Evolutionary conservation across 2,329 filamentous ascomycete species (phyloP), one percentile per base, ranked within the genome.

Genomic region (Pseudogymnoascus sp.): DNA sequence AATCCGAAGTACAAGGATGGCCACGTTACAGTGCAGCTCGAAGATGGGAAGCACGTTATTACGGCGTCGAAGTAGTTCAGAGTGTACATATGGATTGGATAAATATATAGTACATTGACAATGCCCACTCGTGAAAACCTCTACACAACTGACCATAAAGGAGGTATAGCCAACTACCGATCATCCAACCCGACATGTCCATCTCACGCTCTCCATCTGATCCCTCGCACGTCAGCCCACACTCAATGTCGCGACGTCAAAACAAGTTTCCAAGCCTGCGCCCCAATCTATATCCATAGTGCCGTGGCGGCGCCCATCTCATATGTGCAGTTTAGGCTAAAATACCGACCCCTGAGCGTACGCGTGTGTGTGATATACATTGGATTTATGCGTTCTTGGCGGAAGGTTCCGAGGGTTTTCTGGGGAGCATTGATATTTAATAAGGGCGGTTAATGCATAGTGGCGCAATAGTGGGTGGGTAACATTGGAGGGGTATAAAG

Each of bases 1-100:
- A 35, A 23, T 7, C 52, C 55, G 16, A 12, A 31, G 55, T 59
- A 62, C 14, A 62, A 64, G 23, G 62, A 62, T 61, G 66, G 65
- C n/a, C 66, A 67, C 62, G 66, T 67, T 28, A 65, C 11, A 5
- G 25, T 55, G 9, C n/a, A 55, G n/a, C 49, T 55, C 5, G 9
- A 55, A 21, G 28, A 33, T 28, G 49, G 49, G 28, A 33, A 12
- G n/a, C 16, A 55, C 16, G n/a, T 55, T 33, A 55, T 55, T 33
- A 55, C 49, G 4, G 49, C 28, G 9, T 33, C 49, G 49, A 55
- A 55, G 49, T 55, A 55, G 28, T 33, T 12, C n/a, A 11, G 16
- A 33, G 28, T 18, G 49, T 33, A 55, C 49, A 55, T 14, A 55
- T 21, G n/a, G 18, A 55, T 33, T 33, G 16, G 49, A 55, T 55